Base-by-base conservation (phyloP, 768 basidiomycete species). In the Mycena polygramma region DNA sequence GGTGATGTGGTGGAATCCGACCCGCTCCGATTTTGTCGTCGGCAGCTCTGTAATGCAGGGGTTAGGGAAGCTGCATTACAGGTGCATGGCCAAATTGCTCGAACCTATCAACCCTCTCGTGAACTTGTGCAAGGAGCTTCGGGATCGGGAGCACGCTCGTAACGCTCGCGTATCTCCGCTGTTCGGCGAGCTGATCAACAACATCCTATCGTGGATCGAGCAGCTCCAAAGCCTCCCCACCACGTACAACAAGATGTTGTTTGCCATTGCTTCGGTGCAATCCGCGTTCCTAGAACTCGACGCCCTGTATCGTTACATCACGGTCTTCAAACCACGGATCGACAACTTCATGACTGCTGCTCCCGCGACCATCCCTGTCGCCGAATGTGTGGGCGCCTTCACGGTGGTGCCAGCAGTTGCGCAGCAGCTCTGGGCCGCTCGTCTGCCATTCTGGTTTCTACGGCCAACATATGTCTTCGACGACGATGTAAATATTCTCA, bases 1-100 rank as follows among this genome's bases (percentile, higher is more conserved):
- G 0, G n/a, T 24, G 7, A 65, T 65, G 63, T 63, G 62, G 62
- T 63, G 55, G 51, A 37, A 63, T 24, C 66, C 66, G 7, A 53
- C 58, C 4, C 39, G 14, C 30, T 26, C 15, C 19, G 66, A 67
- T 54, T 60, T 52, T 19, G n/a, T 48, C 11, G 54, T 64, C 41
- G 54, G 54, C 20, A 64, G 54, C 19, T 20, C 63, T 6, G 36
- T 64, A 11, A 64, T 43, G 2, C 53, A 43, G 4, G 63, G 63
- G 30, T n/a, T 64, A 20, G 63, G 63, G 7, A 1, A 35, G 4
- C 63, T 64, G 2, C n/a, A 36, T 10, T 1, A 24, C 1, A 4
- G 1, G 11, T n/a, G 5, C 5, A 7, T 62, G 20, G 6, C 13
- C 35, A 7, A 17, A 8, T 22, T 62, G 5, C 19, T 62, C 7